Percentiles rank a stretch among this genome's conserved stretches.
These are phyloP conservation scores for Solanum pinnatisectum DNA, from an alignment of 257 asterid genomes.

Conservation along the genomic window DNA sequence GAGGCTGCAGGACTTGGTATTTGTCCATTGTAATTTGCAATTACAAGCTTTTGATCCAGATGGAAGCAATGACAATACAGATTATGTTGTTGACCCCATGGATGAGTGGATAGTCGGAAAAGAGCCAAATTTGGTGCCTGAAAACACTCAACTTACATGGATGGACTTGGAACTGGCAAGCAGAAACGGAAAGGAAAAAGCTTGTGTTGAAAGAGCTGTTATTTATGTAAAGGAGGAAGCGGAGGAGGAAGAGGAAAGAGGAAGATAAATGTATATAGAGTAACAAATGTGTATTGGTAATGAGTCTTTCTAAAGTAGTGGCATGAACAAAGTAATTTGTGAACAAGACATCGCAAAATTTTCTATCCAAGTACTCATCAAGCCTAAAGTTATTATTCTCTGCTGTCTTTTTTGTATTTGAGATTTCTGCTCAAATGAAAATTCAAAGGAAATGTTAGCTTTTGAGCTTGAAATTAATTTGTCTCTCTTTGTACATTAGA, in stretches of 20 bases:
- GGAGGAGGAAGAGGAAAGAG: neutral
- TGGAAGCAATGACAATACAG: neutral
- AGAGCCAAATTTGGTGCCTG: neutral
- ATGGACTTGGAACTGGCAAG: constrained; percentile 4
- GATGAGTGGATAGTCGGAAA: constrained; percentile 20
- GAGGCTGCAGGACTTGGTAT: constrained; percentile 20
- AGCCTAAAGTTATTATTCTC: neutral
- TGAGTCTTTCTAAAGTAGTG: neutral
- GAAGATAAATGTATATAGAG: neutral
- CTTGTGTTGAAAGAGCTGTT: neutral
- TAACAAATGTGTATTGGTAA: neutral
- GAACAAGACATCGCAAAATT: neutral
- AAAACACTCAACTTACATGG: neutral
- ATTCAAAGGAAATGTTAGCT: neutral
- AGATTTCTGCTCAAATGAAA: neutral
- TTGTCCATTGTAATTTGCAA: constrained; percentile 41
- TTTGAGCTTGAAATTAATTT: neutral
- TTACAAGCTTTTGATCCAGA: constrained; percentile 25
- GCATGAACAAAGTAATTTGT: neutral
- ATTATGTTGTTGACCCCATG: constrained; percentile 4
- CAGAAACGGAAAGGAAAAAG: neutral
- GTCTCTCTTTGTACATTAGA: neutral
- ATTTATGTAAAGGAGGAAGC: neutral
- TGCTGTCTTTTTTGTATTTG: neutral
- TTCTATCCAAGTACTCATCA: neutral